Base-by-base conservation (phyloP, 2,329 filamentous ascomycete species). In the Stagonosporopsis chrysanthemi region DNA sequence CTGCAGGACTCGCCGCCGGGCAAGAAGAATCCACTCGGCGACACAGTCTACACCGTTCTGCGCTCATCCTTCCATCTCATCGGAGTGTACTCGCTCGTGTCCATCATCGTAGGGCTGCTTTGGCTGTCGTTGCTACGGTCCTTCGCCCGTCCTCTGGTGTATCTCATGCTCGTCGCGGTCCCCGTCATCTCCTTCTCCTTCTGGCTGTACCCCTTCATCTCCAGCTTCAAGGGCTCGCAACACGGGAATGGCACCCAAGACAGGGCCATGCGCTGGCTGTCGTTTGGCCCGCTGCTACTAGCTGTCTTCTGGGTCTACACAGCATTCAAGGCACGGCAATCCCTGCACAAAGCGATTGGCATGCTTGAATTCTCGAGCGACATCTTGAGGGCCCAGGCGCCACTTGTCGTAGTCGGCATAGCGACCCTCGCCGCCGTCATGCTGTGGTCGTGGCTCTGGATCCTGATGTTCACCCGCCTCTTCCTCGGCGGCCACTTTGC, bases 401-500 rank as follows among this genome's bases (percentile, higher is more conserved):
- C 90, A 2, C 83, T 99, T 19, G 83, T 98, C 31, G 74, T 90
- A 2, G 85, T 97, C n/a, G 95, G 95, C 2, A 89, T 97, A 68
- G 86, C 83, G 11, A 90, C 89, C 22, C 83, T 98, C 14, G 84
- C 81, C 6, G 80, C 88, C 24, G 89, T 96, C 40, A 90, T 97
- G 9, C 80, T 86, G 14, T 98, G 93, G 90, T 97, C 93, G 0
- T 99, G 95, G 95, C 77, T 90, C 6, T 99, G 95, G 95, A 86
- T 98, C 65, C 88, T 88, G 67, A 97, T 99, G 92, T 98, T 99
- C 77, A 94, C 93, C 7, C 86, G 92, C 41, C 88, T 98, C 56
- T 99, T 99, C 76, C 86, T 98, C 57, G 92, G 91, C n/a, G 95
- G 95, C 0, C 90, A 93, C 75, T 87, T 94, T 63, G 87, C 84